Evolutionary conservation across 768 basidiomycete genomes (phyloP).

Genomic region (Clitopilus hobsonii): DNA sequence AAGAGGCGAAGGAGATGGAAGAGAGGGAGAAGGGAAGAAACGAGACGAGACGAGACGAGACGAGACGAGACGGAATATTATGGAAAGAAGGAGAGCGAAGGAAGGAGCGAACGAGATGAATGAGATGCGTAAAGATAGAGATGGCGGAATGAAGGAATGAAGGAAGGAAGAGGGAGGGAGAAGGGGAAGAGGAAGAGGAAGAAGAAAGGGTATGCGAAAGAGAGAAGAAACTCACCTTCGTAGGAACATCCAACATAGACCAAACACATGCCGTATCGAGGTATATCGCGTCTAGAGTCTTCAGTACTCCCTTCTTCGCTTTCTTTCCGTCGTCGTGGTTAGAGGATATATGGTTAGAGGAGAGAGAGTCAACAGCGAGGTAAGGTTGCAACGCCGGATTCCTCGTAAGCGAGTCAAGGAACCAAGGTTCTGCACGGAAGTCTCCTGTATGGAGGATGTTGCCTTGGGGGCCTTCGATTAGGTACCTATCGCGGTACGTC

Average conservation of each 20-base stretch:
- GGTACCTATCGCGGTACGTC: constrained; percentile 55
- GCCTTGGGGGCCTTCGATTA: constrained; percentile 66
- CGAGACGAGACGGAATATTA: too few species aligned
- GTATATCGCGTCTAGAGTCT: constrained; percentile 70
- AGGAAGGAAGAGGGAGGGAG: not conserved
- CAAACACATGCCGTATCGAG: constrained; percentile 77
- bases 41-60: too few species aligned
- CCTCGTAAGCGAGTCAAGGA: constrained; percentile 59
- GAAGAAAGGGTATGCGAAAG: too few species aligned
- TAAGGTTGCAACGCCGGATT: constrained; percentile 76
- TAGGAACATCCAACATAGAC: constrained; percentile 43
- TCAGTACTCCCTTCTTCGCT: constrained; percentile 18
- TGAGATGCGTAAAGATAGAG: too few species aligned
- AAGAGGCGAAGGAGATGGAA: too few species aligned
- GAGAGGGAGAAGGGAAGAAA: too few species aligned
- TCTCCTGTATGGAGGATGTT: constrained; percentile 92
- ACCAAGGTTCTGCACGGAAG: constrained; percentile 82
- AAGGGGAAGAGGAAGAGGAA: not conserved
- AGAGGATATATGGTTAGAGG: constrained; percentile 3
- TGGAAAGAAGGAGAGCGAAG: too few species aligned
- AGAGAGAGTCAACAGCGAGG: constrained; percentile 38
- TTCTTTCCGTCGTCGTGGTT: not conserved
- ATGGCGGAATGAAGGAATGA: too few species aligned
- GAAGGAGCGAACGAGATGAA: too few species aligned
- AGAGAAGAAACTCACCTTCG: constrained; percentile 41